Evolutionary conservation across 225 moss, liverwort and hornwort genomes (phyloP), one percentile per base, ranked within the genome.

Genomic region (Straminergon stramineum): DNA sequence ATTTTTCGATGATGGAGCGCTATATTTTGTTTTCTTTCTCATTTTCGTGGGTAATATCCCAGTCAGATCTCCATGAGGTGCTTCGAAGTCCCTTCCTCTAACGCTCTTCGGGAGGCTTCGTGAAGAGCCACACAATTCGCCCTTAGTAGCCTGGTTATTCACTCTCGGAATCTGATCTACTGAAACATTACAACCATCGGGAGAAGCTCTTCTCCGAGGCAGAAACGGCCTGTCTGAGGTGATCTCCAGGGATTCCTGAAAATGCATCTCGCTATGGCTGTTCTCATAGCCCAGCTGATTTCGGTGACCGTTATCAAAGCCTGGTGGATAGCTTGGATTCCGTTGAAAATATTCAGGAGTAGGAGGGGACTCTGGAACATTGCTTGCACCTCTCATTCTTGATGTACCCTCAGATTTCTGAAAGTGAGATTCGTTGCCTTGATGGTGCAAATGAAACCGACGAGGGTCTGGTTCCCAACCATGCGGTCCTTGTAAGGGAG

Each of bases 201-300:
- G 20, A 86, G 75, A 62, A 81, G 81, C 75, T 89, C 51, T 83
- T 75, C 64, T 92, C 84, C 76, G 90, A 84, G 91, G 93, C 81
- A 91, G 88, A 87, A 93, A 90, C 56, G 93, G 93, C 63, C 84
- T 86, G 66, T 89, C 75, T 57, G 91, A 91, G 37, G 91, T 91
- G 45, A 93, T 91, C 88, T 93, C 93, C 78, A 93, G 68, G 31
- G 91, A 93, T 74, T 93, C 93, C 57, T 79, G 62, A 69, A 86
- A 57, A 61, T 41, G 86, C 69, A 86, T 86, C 69, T 87, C 81
- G 55, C 80, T 68, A 69, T 88, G 79, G 86, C 80, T 75, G 16
- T 84, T 84, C 74, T 83, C 90, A 86, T 63, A 91, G 62, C 63
- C 70, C 84, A 62, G 48, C 27, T 53, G 88, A 62, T 48, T 80